phyloP scores from a whole-genome alignment of 2,329 filamentous ascomycete species.

The Penicillium nordicum region DNA sequence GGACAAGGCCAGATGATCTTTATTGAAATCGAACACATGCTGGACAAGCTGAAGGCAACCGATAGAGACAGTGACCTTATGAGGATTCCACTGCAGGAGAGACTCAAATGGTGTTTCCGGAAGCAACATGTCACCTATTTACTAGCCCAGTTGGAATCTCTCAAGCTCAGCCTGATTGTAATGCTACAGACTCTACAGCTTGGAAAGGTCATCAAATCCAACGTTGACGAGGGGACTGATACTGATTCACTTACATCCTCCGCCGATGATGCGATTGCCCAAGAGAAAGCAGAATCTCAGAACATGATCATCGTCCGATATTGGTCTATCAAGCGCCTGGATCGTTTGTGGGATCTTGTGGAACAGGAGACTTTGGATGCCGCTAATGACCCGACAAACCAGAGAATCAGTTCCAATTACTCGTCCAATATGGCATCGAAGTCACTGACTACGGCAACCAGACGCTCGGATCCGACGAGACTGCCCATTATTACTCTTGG shows the following conservation, averaged over 20 bases:
- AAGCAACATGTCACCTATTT: constrained; percentile 43
- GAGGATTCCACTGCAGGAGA: constrained; percentile 32
- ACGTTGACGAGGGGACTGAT: constrained; percentile 16
- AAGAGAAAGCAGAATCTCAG: constrained; percentile 43
- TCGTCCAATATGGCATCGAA: constrained; percentile 13
- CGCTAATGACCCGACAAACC: constrained; percentile 19
- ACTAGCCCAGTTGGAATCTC: constrained; percentile 40
- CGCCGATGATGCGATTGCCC: constrained; percentile 34
- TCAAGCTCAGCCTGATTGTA: constrained; percentile 41
- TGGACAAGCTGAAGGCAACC: constrained; percentile 33
- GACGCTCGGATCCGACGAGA: constrained; percentile 22
- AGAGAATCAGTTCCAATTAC: constrained; percentile 19
- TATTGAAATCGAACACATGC: constrained; percentile 43
- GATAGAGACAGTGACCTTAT: constrained; percentile 25
- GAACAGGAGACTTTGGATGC: constrained; percentile 33
- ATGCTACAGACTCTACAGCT: constrained; percentile 41
- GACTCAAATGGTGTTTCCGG: constrained; percentile 42
- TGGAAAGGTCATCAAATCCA: constrained; percentile 32
- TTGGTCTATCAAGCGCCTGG: constrained; percentile 39
- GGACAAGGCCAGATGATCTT: constrained; percentile 40
- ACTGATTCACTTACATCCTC: constrained; percentile 4
- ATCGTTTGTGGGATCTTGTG: constrained; percentile 37
- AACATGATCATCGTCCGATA: constrained; percentile 46
- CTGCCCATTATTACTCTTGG: constrained; percentile 31
- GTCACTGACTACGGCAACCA: constrained; percentile 13